Base-by-base conservation (phyloP, 2,329 filamentous ascomycete genomes). In the Teratosphaeria zuluensis region DNA sequence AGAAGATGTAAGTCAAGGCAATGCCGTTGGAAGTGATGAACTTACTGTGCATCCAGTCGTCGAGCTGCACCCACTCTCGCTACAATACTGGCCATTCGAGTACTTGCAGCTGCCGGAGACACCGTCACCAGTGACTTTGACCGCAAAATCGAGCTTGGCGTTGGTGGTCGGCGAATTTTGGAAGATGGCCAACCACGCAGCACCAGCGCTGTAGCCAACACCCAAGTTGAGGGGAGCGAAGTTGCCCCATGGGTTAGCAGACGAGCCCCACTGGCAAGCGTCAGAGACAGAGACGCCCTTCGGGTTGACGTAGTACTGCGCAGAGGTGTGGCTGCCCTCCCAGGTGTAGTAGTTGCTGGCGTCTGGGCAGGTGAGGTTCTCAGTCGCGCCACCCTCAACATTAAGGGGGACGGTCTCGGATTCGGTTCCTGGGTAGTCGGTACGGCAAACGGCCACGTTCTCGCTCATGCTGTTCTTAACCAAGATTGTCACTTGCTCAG, bases 271-370 rank as follows among this genome's bases (percentile, higher is more conserved):
- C 59, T 82, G 75, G 77, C 94, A 99, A 55, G 84, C 89, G 12
- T 92, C 76, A 64, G 84, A 73, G 59, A 84, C 76, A 19, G 75
- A 68, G 56, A 88, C 78, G 61, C 90, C 91, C 66, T 84, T 81
- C 68, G 88, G 88, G 83, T 97, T 97, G 76, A 97, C 83, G 73
- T 99, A 99, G 82, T 96, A 97, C 77, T 97, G 94, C 52, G 92
- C 92, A 54, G 90, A 92, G 56, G 94, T 97, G 55, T 77, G 68
- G 73, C 82, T 81, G 67, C 83, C 83, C 69, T 89, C 66, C 89
- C 90, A 95, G 62, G 80, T 76, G 79, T 91, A 97, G 80, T 92
- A 95, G 55, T 77, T 80, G 54, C 73, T 71, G 61, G 86, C 84
- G 64, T 87, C 77, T 53, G 92, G 88, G 79, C 90, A 92, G 71